These are phyloP conservation scores for Arthrobotrys sinensis DNA, from an alignment of 2,329 filamentous ascomycete species.

Conservation along the genomic window DNA sequence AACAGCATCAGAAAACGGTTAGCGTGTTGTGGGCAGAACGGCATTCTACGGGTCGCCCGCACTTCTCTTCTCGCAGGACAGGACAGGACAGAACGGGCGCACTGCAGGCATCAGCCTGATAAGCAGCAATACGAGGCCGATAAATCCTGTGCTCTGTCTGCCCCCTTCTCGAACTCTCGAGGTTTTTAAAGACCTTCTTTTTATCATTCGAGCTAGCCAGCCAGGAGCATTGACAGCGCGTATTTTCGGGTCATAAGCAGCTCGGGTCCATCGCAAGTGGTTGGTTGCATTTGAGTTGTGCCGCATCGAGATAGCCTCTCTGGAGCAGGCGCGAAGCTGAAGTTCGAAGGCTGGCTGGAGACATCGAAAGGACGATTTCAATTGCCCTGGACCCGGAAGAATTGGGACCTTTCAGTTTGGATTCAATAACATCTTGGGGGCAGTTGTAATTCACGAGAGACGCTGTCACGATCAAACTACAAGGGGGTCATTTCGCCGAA, in stretches of 20 bases:
- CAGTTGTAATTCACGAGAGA: conserved; percentile 13
- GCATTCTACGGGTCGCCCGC: conserved; percentile 38
- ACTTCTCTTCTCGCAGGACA: conserved; percentile 15
- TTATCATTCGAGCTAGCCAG: neutral
- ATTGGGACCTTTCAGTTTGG: neutral
- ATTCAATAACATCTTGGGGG: conserved; percentile 3
- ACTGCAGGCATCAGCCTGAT: conserved; percentile 44
- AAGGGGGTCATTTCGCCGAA: conserved; percentile 25
- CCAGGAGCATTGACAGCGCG: conserved; percentile 20
- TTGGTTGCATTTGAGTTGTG: conserved; percentile 33
- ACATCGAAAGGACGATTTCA: neutral
- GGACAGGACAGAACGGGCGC: conserved; percentile 5
- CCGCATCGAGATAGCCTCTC: conserved; percentile 4
- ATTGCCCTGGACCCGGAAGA: conserved; percentile 21
- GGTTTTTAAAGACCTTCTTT: conserved; percentile 9
- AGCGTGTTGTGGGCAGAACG: conserved; percentile 22
- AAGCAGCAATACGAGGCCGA: conserved; percentile 41
- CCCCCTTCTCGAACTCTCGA: conserved; percentile 17
- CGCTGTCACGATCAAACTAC: conserved; percentile 21
- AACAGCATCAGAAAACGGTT: conserved; percentile 26
- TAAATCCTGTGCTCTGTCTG: conserved; percentile 24
- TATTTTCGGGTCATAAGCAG: conserved; percentile 7
- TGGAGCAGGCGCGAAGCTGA: conserved; percentile 2
- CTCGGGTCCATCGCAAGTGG: neutral
- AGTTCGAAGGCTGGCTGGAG: conserved; percentile 4